Conservation (phyloP, 371 early-diverging fungal species). For the Funneliformis caledonium region DNA sequence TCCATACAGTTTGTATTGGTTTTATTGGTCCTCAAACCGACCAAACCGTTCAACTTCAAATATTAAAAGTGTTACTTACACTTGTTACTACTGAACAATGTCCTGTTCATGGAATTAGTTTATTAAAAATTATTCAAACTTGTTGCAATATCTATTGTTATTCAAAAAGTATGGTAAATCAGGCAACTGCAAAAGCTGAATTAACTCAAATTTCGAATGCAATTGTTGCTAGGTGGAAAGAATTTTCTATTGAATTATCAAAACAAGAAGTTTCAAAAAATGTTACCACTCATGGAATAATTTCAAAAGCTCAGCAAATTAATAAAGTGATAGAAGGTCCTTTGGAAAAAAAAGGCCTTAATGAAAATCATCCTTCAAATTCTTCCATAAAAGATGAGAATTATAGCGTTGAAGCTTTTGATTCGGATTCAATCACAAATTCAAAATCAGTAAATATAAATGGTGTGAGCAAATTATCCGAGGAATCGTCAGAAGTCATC, state of each 20-base stretch:
- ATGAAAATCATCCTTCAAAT: not conserved
- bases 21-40: conserved; percentile 63
- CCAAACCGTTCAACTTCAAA: conserved; percentile 71
- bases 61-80: conserved; percentile 64
- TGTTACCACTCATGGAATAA: not conserved
- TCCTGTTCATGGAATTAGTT: conserved; percentile 49
- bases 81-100: conserved; percentile 49
- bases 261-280: conserved; percentile 10
- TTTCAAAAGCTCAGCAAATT: not conserved
- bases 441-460: not conserved
- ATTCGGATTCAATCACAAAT: not conserved
- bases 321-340: not conserved
- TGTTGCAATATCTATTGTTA: conserved; percentile 63
- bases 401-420: not conserved
- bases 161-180: conserved; percentile 62
- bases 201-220: conserved; percentile 72
- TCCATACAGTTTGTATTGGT: conserved; percentile 53
- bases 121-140: conserved; percentile 57
- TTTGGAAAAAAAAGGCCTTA: not conserved
- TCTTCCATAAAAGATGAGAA: not conserved
- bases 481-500: not conserved
- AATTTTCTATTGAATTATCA: conserved; percentile 29
- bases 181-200: conserved; percentile 69
- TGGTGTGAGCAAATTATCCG: not conserved
- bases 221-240: conserved; percentile 63